Conservation (phyloP, 768 basidiomycete species). For the Boletus pseudo-olivaceus region DNA sequence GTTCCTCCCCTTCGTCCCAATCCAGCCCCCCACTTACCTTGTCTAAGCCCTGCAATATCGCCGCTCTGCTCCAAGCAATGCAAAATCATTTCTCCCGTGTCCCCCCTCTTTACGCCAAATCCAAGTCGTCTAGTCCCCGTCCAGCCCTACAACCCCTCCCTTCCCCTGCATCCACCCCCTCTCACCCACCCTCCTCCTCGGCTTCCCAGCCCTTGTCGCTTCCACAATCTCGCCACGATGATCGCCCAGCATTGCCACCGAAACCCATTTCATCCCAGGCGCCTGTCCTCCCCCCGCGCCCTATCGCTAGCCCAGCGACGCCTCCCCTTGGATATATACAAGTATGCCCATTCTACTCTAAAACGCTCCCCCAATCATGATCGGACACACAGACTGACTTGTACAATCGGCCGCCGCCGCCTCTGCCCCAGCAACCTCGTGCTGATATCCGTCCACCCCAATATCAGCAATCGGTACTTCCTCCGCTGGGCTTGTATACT, state of each 20-base stretch:
- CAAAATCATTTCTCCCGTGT: slow-evolving; percentile 78
- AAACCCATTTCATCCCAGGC: slow-evolving; percentile 30
- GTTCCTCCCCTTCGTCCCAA: slow-evolving; percentile 10
- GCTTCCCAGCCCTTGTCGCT: slow-evolving; percentile 20
- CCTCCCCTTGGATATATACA: slow-evolving; percentile 12
- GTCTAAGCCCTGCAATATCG: slow-evolving; percentile 71
- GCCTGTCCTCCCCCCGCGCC: slow-evolving; percentile 15
- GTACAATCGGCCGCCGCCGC: slow-evolving; percentile 37
- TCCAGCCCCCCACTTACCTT: background rate
- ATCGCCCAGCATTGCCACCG: slow-evolving; percentile 38
- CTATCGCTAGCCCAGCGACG: slow-evolving; percentile 4
- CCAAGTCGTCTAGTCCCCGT: slow-evolving; percentile 36
- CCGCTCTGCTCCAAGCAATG: slow-evolving; percentile 69
- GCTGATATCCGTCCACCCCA: slow-evolving; percentile 25
- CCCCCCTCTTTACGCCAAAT: slow-evolving; percentile 90
- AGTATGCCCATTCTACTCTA: slow-evolving; percentile 16
- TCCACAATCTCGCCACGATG: slow-evolving; percentile 18
- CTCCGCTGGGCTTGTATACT: slow-evolving; percentile 13
- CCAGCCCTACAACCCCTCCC: slow-evolving; percentile 23
- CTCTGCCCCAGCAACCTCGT: slow-evolving; percentile 26
- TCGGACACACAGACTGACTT: slow-evolving; percentile 20
- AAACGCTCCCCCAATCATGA: background rate
- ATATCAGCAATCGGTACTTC: slow-evolving; percentile 22
- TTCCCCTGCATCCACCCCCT: slow-evolving; percentile 8
- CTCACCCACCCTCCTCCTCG: slow-evolving; percentile 17